Conservation (phyloP, 257 asterid species). For the Parsonsia alboflavescens region DNA sequence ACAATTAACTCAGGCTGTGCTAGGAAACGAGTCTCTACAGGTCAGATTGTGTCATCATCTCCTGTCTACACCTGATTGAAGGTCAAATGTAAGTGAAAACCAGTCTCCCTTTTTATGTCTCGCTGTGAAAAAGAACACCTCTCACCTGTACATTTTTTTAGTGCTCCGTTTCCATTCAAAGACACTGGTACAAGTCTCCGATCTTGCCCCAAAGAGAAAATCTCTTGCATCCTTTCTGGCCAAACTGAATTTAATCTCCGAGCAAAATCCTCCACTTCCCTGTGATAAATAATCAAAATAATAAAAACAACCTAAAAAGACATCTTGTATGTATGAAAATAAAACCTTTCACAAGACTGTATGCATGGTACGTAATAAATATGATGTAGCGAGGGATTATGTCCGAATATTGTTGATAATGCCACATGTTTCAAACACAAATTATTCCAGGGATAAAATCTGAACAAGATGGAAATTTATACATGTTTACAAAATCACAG, state of each 20-base stretch:
- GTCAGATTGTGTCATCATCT: neutral
- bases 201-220: constrained; percentile 35
- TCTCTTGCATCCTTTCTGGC: constrained; percentile 45
- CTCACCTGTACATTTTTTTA: constrained; percentile 29
- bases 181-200: constrained; percentile 29
- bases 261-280: constrained; percentile 55
- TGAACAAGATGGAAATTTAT: neutral
- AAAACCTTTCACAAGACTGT: neutral
- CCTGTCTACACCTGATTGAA: constrained; percentile 10
- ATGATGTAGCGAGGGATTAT: neutral
- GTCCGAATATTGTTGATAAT: no score
- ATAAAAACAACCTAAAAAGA: neutral
- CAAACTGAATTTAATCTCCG: constrained; percentile 44
- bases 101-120: neutral
- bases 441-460: neutral
- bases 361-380: neutral
- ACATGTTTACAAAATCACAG: neutral
- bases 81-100: neutral
- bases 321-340: neutral
- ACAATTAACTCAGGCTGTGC: neutral
- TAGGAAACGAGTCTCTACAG: neutral
- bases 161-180: constrained; percentile 29
- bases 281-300: constrained; percentile 5
- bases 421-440: no score
- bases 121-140: neutral